phyloP scores from a whole-genome alignment of 768 basidiomycete species.

The Leccinum disarticulatum region DNA sequence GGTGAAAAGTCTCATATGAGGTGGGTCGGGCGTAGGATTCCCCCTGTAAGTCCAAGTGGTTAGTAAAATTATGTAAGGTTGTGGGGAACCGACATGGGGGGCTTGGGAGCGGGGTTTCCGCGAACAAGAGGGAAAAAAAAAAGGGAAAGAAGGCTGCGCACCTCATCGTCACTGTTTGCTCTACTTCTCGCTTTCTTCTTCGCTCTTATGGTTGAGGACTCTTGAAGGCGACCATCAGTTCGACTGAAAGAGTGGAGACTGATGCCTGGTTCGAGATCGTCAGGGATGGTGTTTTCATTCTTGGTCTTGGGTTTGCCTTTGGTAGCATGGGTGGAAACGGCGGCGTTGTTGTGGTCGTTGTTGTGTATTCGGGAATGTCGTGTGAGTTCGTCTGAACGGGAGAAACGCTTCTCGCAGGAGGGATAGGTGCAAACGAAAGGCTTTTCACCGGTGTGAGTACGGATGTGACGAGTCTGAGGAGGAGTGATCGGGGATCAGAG shows the following conservation, averaged over 20 bases:
- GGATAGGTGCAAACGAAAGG: slow-evolving; percentile 91
- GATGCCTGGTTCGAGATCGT: slow-evolving; percentile 27
- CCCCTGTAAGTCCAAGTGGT: slow-evolving; percentile 35
- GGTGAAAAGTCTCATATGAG: slow-evolving; percentile 41
- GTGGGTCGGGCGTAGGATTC: slow-evolving; percentile 62
- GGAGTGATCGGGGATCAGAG: slow-evolving; percentile 19
- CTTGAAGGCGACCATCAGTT: slow-evolving; percentile 21
- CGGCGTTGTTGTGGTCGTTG: slow-evolving; percentile 44
- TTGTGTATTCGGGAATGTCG: slow-evolving; percentile 93
- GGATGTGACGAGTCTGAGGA: slow-evolving; percentile 89
- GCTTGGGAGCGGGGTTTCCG: slow-evolving; percentile 5
- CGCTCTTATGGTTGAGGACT: slow-evolving; percentile 37
- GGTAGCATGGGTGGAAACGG: slow-evolving; percentile 20
- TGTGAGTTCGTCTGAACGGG: slow-evolving; percentile 97
- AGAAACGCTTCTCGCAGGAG: slow-evolving; percentile 97
- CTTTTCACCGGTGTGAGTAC: slow-evolving; percentile 98
- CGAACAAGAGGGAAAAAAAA: neutral
- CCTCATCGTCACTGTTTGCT: slow-evolving; percentile 84
- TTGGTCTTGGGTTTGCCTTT: slow-evolving; percentile 34
- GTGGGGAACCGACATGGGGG: slow-evolving; percentile 25
- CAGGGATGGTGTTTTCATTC: slow-evolving; percentile 22
- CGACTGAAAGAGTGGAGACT: slow-evolving; percentile 28
- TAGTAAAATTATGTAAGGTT: slow-evolving; percentile 28
- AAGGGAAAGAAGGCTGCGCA: slow-evolving; percentile 36
- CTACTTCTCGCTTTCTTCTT: slow-evolving; percentile 81